Evolutionary conservation across 768 basidiomycete genomes (phyloP).

Genomic region (Lentinula boryana): DNA sequence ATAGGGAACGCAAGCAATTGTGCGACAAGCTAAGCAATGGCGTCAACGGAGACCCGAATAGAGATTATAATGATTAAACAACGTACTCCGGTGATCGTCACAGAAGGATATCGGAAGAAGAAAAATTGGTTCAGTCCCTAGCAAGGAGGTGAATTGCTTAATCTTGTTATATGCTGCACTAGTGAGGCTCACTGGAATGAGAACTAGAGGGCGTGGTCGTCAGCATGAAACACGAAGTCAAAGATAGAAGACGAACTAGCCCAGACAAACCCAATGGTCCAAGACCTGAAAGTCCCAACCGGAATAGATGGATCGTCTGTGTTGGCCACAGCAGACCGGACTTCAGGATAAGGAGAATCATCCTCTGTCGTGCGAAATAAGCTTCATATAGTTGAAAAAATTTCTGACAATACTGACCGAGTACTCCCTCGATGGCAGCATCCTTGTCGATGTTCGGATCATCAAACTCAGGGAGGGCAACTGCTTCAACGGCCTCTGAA

Average conservation of each 20-base stretch:
- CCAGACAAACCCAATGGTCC: constrained; percentile 51
- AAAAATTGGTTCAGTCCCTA: constrained; percentile 49
- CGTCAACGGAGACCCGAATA: background rate
- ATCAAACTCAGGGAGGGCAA: constrained; percentile 18
- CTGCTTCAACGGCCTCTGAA: constrained; percentile 9
- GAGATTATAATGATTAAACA: background rate
- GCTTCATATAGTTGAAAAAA: background rate
- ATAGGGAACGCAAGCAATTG: constrained; percentile 66
- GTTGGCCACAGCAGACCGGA: constrained; percentile 49
- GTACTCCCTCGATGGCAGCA: constrained; percentile 13
- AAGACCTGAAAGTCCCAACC: constrained; percentile 42
- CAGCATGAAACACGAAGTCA: background rate
- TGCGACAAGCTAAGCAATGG: constrained; percentile 44
- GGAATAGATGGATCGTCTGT: constrained; percentile 46
- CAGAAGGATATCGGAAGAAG: constrained; percentile 39
- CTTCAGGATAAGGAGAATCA: constrained; percentile 53
- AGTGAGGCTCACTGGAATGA: constrained; percentile 23
- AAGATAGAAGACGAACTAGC: constrained; percentile 14
- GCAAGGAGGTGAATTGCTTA: background rate
- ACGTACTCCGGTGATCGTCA: constrained; percentile 5
- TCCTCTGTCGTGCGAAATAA: constrained; percentile 24
- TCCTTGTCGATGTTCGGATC: constrained; percentile 26
- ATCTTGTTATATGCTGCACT: background rate
- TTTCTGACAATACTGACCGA: constrained; percentile 10
- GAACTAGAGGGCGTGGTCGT: constrained; percentile 14